Percentiles rank a stretch among this genome's conserved stretches.
Evolutionary conservation across 75 land plant genomes (phyloP).

Genomic region (Azolla pinnata): DNA sequence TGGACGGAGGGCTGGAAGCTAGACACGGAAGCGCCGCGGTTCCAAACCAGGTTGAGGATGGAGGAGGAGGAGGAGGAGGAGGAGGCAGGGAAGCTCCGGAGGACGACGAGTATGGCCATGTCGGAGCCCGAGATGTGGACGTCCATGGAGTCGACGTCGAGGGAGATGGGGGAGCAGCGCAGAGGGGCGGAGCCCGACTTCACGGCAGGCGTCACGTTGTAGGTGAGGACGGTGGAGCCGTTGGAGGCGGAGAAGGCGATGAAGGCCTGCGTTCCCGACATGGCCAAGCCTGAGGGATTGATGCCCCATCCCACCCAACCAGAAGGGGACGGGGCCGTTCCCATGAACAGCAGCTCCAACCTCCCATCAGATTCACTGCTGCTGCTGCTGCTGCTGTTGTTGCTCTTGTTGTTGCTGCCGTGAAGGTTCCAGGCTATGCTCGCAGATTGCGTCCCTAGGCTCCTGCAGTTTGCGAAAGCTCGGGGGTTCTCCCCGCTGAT

Average conservation of each 20-base stretch:
- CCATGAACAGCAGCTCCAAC: constrained; percentile 50
- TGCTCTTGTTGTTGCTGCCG: too few relatives aligned
- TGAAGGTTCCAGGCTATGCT: too few relatives aligned
- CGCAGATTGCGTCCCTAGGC: too few relatives aligned
- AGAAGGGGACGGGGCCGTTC: constrained; percentile 51
- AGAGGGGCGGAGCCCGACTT: constrained; percentile 39
- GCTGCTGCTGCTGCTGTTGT: too few relatives aligned
- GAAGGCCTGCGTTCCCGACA: constrained; percentile 68
- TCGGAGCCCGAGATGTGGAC: constrained; percentile 13
- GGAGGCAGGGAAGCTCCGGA: constrained; percentile 26
- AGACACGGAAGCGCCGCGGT: constrained; percentile 58
- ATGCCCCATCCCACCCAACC: constrained; percentile 97
- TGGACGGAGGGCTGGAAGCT: constrained; percentile 65
- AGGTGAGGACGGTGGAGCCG: constrained; percentile 38
- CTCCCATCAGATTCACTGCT: constrained; percentile 44
- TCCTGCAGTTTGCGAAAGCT: too few relatives aligned
- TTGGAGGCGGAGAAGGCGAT: constrained; percentile 60
- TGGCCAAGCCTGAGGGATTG: constrained; percentile 48
- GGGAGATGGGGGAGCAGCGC: constrained; percentile 16
- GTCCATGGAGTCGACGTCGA: constrained; percentile 29
- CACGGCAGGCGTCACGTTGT: constrained; percentile 41
- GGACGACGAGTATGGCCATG: constrained; percentile 21
- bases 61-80: constrained; percentile 37
- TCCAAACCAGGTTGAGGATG: constrained; percentile 58
- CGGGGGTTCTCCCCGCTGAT: too few relatives aligned